These are phyloP conservation scores for Knoxia roxburghii DNA, from an alignment of 257 asterid species.

Conservation along the genomic window DNA sequence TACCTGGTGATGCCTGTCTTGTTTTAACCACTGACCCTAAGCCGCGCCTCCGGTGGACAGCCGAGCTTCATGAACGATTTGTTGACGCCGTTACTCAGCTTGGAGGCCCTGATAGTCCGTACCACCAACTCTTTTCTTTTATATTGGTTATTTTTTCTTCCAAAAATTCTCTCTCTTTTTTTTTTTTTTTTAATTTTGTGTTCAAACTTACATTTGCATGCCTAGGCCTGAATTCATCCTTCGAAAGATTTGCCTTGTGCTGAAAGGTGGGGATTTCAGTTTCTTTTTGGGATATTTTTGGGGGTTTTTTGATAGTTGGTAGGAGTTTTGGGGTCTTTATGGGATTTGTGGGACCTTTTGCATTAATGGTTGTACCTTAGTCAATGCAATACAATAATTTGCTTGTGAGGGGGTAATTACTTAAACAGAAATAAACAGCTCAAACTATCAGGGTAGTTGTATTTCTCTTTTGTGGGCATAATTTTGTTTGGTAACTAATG, in stretches of 20 bases:
- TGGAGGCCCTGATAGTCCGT: slow-evolving; percentile 60
- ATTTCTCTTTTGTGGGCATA: not conserved
- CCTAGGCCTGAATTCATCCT: not conserved
- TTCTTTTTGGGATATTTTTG: too few species aligned
- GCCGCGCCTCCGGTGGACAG: slow-evolving; percentile 66
- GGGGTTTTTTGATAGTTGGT: not conserved
- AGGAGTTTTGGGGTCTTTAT: not conserved
- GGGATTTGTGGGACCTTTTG: slow-evolving; percentile 6
- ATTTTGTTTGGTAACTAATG: not conserved
- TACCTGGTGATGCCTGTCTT: slow-evolving; percentile 41
- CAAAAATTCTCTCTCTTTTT: not conserved
- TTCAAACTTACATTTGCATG: not conserved
- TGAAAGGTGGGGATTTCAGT: not conserved
- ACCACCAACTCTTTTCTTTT: not conserved
- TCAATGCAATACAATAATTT: slow-evolving; percentile 7
- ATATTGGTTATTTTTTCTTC: not conserved
- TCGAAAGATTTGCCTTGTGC: not conserved
- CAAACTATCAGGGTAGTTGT: not conserved
- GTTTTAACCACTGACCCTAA: slow-evolving; percentile 47
- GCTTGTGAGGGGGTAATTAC: not conserved
- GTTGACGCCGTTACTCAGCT: slow-evolving; percentile 52
- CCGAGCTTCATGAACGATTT: slow-evolving; percentile 54
- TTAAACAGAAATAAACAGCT: not conserved
- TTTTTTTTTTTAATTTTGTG: too few species aligned
- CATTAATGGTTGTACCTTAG: slow-evolving; percentile 6